phyloP scores from a whole-genome alignment of 2,329 filamentous ascomycete genomes.

The Cercospora sesami region DNA sequence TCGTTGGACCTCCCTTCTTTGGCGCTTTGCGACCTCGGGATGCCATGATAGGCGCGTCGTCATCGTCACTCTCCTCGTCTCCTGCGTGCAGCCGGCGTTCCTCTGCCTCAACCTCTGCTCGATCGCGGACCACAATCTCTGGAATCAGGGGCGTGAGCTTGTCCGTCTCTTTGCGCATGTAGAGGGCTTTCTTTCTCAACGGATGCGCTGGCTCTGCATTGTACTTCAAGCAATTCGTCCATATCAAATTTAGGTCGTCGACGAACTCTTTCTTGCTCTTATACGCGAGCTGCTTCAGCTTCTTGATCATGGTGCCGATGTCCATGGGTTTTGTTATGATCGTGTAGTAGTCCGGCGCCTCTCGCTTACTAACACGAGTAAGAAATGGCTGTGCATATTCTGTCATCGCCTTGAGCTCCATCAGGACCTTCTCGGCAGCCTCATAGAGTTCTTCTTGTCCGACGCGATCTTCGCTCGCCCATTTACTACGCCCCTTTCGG shows the following conservation, averaged over 20 bases:
- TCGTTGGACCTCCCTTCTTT: slow-evolving; percentile 68
- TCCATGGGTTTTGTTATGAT: slow-evolving; percentile 98
- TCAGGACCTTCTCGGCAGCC: slow-evolving; percentile 92
- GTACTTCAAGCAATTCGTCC: slow-evolving; percentile 95
- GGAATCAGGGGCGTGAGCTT: slow-evolving; percentile 94
- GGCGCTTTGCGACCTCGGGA: slow-evolving; percentile 88
- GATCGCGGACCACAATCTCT: slow-evolving; percentile 83
- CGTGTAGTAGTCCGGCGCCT: slow-evolving; percentile 92
- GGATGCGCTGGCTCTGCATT: slow-evolving; percentile 88
- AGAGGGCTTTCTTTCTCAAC: slow-evolving; percentile 85
- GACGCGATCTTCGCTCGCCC: slow-evolving; percentile 96
- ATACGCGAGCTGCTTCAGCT: slow-evolving; percentile 68
- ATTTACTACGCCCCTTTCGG: slow-evolving; percentile 95
- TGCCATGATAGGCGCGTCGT: slow-evolving; percentile 80
- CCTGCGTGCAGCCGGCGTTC: slow-evolving; percentile 76
- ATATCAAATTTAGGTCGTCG: slow-evolving; percentile 88
- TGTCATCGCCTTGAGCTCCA: slow-evolving; percentile 93
- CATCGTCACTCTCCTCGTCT: slow-evolving; percentile 87
- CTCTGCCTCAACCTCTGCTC: slow-evolving; percentile 80
- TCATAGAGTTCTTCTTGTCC: slow-evolving; percentile 98
- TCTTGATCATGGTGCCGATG: slow-evolving; percentile 96
- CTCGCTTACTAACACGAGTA: slow-evolving; percentile 91
- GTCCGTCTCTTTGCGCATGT: slow-evolving; percentile 96
- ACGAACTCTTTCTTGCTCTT: slow-evolving; percentile 86
- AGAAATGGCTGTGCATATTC: slow-evolving; percentile 97